Evolutionary conservation across 225 moss, liverwort and hornwort species (phyloP).

Genomic region (Neckera pumila): DNA sequence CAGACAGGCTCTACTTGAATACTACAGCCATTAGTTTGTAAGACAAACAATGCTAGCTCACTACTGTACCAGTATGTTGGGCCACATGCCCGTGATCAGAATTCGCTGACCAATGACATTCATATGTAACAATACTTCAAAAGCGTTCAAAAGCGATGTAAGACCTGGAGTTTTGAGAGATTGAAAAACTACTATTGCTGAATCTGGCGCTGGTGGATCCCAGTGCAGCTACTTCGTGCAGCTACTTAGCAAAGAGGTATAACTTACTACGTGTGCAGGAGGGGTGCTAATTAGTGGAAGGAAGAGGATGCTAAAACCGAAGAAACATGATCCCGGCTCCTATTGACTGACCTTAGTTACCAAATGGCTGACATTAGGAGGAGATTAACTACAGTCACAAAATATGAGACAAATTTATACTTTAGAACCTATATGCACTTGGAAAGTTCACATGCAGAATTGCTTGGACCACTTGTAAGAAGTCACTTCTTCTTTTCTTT

Average conservation of each 20-base stretch:
- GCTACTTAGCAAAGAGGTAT: neutral
- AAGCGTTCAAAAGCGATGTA: neutral
- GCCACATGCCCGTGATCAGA: neutral
- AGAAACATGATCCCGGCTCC: neutral
- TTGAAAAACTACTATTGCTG: neutral
- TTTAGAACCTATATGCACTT: neutral
- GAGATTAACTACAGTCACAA: neutral
- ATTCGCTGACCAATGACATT: neutral
- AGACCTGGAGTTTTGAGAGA: neutral
- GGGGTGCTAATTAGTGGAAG: neutral
- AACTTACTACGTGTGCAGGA: neutral
- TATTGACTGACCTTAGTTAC: neutral
- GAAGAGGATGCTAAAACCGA: neutral
- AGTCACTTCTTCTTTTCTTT: neutral
- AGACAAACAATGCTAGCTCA: neutral
- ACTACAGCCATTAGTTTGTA: neutral
- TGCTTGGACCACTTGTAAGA: neutral
- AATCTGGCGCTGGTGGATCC: neutral
- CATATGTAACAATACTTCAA: no score
- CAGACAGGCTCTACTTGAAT: neutral
- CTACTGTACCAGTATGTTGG: neutral
- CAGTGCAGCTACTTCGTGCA: neutral
- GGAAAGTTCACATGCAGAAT: neutral
- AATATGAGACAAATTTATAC: neutral
- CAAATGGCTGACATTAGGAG: neutral